phyloP scores from a whole-genome alignment of 164 flowering plant genomes.

The Echeveria elegans region DNA sequence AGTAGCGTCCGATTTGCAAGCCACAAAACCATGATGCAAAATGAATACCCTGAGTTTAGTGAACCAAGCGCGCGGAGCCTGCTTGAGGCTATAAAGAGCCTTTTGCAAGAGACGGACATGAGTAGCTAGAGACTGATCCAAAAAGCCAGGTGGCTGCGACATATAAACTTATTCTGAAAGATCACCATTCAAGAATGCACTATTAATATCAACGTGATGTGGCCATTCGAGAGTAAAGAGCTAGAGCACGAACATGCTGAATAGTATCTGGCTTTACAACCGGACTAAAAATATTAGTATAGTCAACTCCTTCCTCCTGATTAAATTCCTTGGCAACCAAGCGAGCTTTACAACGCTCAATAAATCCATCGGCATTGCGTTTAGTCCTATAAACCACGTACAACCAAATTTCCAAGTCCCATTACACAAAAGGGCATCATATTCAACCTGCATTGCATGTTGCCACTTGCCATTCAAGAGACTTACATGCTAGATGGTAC shows the following conservation, averaged over 20 bases:
- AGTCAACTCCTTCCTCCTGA: constrained; percentile 6
- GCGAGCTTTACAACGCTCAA: neutral
- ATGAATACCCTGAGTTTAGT: neutral
- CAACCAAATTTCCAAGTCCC: neutral
- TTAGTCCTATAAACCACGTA: neutral
- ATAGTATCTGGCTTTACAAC: neutral
- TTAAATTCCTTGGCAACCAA: neutral
- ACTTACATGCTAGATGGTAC: neutral
- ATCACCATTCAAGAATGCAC: neutral
- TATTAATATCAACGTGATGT: constrained; percentile 1
- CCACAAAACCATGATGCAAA: neutral
- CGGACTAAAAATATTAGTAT: neutral
- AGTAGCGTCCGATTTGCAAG: neutral
- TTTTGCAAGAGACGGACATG: neutral
- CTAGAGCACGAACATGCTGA: neutral
- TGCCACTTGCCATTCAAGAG: neutral
- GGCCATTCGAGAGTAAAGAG: neutral
- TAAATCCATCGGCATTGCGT: neutral
- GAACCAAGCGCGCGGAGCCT: neutral
- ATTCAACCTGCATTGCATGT: constrained; percentile 7
- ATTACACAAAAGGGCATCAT: neutral
- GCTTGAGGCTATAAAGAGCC: constrained; percentile 1
- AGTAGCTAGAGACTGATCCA: neutral
- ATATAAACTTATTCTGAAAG: neutral
- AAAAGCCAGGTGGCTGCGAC: neutral